phyloP scores from a whole-genome alignment of 2,329 filamentous ascomycete species.

The Penicillium sp. region DNA sequence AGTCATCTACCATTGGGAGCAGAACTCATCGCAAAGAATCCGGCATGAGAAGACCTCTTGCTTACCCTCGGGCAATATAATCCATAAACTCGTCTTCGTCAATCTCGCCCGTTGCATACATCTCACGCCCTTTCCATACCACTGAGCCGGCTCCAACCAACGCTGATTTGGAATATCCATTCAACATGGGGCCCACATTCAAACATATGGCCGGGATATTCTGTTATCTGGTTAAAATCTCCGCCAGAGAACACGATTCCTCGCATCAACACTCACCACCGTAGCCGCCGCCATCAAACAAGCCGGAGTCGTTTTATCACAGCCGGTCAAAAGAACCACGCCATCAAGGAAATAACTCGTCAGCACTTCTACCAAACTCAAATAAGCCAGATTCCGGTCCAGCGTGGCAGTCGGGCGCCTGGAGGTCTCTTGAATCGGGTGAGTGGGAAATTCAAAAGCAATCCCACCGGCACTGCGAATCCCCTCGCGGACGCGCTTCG shows the following conservation, averaged over 20 bases:
- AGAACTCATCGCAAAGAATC: constrained; percentile 5
- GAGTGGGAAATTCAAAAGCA: constrained; percentile 53
- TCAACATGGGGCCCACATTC: constrained; percentile 55
- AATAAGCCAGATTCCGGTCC: constrained; percentile 51
- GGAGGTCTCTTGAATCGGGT: constrained; percentile 52
- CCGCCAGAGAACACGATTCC: neutral
- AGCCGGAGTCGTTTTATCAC: constrained; percentile 54
- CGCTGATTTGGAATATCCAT: constrained; percentile 46
- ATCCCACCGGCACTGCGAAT: constrained; percentile 51
- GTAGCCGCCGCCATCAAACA: constrained; percentile 54
- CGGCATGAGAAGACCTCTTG: no score
- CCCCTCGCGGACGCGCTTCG: constrained; percentile 51
- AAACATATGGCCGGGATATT: constrained; percentile 53
- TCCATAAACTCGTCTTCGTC: constrained; percentile 47
- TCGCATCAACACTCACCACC: constrained; percentile 35
- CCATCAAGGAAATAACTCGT: constrained; percentile 52
- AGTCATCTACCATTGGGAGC: neutral
- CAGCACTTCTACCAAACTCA: constrained; percentile 51
- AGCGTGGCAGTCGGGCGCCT: constrained; percentile 50
- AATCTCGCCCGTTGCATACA: constrained; percentile 49
- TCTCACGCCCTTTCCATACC: constrained; percentile 51
- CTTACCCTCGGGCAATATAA: constrained; percentile 45
- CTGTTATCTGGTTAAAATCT: constrained; percentile 18
- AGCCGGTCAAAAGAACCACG: constrained; percentile 53
- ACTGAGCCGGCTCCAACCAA: constrained; percentile 48